phyloP scores from a whole-genome alignment of 306 rosid genomes.

The Rosa persica region DNA sequence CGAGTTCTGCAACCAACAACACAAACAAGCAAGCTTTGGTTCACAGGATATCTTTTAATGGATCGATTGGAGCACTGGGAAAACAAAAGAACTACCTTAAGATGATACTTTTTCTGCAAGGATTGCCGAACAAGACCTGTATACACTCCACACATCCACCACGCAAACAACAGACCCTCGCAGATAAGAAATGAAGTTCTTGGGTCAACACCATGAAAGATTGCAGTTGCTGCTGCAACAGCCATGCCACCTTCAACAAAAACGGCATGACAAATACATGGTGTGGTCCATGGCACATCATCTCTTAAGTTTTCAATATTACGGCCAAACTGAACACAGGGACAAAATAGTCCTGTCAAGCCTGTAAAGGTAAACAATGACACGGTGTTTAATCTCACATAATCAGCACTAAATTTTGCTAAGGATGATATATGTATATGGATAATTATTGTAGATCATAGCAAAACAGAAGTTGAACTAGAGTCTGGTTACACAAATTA shows the following conservation, averaged over 20 bases:
- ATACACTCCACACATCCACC: conserved; percentile 99
- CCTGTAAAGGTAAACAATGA: conserved; percentile 48
- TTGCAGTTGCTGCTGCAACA: conserved; percentile 70
- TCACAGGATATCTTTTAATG: background rate
- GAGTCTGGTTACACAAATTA: background rate
- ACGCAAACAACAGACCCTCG: conserved; percentile 86
- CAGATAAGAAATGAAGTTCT: conserved; percentile 64
- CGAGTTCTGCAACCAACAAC: conserved; percentile 57
- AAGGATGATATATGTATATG: background rate
- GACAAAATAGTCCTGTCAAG: conserved; percentile 83
- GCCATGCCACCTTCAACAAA: conserved; percentile 91
- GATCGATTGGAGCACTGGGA: background rate
- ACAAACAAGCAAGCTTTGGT: background rate
- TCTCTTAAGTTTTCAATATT: conserved; percentile 78
- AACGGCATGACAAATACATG: conserved; percentile 93
- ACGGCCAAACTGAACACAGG: conserved; percentile 91
- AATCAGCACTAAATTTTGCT: background rate
- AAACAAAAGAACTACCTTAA: conserved; percentile 48
- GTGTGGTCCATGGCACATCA: conserved; percentile 68
- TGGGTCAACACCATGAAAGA: conserved; percentile 61
- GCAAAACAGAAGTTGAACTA: background rate
- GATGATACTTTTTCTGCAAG: conserved; percentile 91
- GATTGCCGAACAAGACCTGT: conserved; percentile 88
- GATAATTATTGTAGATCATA: background rate
- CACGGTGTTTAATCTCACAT: background rate